Base-by-base conservation (phyloP, 371 early-diverging fungal genomes). In the Mucor velutinosus region DNA sequence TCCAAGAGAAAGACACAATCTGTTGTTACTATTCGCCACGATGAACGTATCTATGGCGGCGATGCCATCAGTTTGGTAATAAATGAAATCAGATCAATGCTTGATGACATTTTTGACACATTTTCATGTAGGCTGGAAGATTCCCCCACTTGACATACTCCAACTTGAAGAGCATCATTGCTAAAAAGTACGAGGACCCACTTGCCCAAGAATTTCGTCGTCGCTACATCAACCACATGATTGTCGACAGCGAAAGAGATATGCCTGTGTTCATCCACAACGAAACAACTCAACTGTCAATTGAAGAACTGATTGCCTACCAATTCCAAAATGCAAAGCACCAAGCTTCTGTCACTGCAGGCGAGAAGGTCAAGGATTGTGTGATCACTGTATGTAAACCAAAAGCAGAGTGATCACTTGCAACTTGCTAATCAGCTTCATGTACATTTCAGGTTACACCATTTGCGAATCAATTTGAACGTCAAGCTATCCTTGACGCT, bases 291-390 rank as follows among this genome's bases (percentile, higher is more conserved):
- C 67, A 75, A 21, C 87, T 85, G 60, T 79, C 90, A 0, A 91
- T 92, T 25, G 96, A 97, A 74, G 97, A 99, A 72, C 79, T 97
- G 21, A 90, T 96, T 58, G 98, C 96, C 4, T 95, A 96, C 90
- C 95, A 96, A 76, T 89, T 99, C 64, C 87, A 90, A 27, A 87
- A 96, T 45, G 97, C 96, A 12, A 91, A 90, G 77, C 76, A 88
- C 62, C 93, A 93, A 78, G 97, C 95, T 43, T 88, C 89, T 51
- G 85, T 80, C 25, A 87, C 90, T 53, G 95, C 96, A 45, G 88
- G 87, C 43, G 91, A 94, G 64, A 65, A 74, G 19, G 91, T 96
- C 27, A 87, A 86, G 62, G 98, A 97, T 66, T 92, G 91, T 53
- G 96, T 97, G 21, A 91, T 97, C 51, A 93, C 97, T 15, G 97